Percentiles rank a stretch among this genome's conserved stretches.
Conservation (phyloP, 2,329 filamentous ascomycete genomes). For the Hypoxylon sp. region DNA sequence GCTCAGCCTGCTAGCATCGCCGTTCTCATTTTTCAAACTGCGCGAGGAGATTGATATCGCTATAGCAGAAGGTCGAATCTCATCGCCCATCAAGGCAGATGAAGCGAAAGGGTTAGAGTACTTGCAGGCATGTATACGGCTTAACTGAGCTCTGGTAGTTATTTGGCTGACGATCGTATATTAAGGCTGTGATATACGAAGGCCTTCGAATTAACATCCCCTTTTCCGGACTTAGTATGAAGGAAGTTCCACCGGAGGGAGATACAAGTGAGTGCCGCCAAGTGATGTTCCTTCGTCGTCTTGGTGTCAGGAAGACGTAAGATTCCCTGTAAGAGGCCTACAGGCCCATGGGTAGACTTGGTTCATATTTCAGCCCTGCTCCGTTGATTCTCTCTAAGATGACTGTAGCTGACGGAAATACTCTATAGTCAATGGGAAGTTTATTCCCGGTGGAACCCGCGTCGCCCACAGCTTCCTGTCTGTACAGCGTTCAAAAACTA, state of each 20-base stretch:
- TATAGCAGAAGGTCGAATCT: constrained; percentile 48
- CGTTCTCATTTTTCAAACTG: constrained; percentile 59
- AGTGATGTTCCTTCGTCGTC: neutral
- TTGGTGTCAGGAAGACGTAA: neutral
- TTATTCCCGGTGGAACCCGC: constrained; percentile 54
- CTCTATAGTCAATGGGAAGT: constrained; percentile 42
- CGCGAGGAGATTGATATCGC: constrained; percentile 61
- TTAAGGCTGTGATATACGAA: constrained; percentile 56
- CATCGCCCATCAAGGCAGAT: constrained; percentile 50
- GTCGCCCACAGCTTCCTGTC: constrained; percentile 54
- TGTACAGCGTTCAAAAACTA: constrained; percentile 47
- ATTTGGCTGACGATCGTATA: neutral
- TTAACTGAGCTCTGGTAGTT: neutral
- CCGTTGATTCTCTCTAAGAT: neutral
- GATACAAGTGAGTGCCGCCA: constrained; percentile 44
- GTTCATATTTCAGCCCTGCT: neutral
- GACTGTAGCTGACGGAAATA: neutral
- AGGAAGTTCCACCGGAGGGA: constrained; percentile 52
- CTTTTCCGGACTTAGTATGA: constrained; percentile 51
- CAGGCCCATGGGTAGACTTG: too few relatives aligned
- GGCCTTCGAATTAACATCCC: constrained; percentile 56
- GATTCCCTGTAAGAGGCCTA: neutral
- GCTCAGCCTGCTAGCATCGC: constrained; percentile 62
- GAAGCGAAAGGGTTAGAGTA: constrained; percentile 53
- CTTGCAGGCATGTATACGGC: constrained; percentile 52